These are phyloP conservation scores for Pseudocercospora ulei DNA, from an alignment of 2,329 filamentous ascomycete genomes.

Conservation along the genomic window DNA sequence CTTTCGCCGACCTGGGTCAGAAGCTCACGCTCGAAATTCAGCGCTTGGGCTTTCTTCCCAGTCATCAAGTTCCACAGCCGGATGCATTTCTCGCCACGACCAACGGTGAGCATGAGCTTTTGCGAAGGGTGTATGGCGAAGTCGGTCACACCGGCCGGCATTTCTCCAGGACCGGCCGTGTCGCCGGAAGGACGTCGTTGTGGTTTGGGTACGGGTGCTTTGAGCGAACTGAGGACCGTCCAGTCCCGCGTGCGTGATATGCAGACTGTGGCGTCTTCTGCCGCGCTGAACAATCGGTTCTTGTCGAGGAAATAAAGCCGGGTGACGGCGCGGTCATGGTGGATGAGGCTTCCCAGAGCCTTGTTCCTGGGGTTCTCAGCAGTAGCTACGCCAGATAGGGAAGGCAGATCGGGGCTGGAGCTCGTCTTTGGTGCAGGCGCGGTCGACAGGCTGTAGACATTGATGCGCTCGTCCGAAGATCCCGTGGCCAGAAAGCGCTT, in stretches of 20 bases:
- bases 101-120: conserved; percentile 91
- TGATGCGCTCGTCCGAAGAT: conserved; percentile 86
- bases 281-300: conserved; percentile 75
- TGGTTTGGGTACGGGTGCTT: conserved; percentile 73
- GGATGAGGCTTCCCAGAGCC: conserved; percentile 74
- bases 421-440: conserved; percentile 46
- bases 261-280: conserved; percentile 84
- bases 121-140: conserved; percentile 93
- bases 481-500: conserved; percentile 86
- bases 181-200: conserved; percentile 77
- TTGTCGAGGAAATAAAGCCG: conserved; percentile 71
- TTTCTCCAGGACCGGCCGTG: conserved; percentile 69
- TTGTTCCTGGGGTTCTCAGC: conserved; percentile 78
- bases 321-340: conserved; percentile 77
- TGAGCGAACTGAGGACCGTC: conserved; percentile 77
- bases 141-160: conserved; percentile 82
- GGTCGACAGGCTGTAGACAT: conserved; percentile 75
- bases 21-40: conserved; percentile 70
- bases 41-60: conserved; percentile 84
- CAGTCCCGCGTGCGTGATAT: conserved; percentile 83
- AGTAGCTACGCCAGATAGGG: conserved; percentile 61
- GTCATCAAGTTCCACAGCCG: conserved; percentile 93
- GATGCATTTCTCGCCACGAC: conserved; percentile 83
- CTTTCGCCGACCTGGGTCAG: conserved; percentile 67
- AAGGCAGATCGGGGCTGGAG: conserved; percentile 48